Evolutionary conservation across 805 yeast species (phyloP).

Genomic region (Metschnikowia cerradonensis): DNA sequence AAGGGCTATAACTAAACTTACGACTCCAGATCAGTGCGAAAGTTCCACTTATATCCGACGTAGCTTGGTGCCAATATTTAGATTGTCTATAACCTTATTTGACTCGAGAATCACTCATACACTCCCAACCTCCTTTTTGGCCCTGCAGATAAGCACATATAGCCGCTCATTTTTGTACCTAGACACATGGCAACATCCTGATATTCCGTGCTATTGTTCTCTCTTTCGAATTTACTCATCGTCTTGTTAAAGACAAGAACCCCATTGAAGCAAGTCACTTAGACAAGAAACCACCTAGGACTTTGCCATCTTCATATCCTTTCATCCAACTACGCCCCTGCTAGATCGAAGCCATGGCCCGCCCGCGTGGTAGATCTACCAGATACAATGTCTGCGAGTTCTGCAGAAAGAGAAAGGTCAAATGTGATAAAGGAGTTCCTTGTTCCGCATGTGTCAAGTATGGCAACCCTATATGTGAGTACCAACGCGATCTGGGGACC

Average conservation of each 20-base stretch:
- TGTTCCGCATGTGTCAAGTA: slow-evolving; percentile 30
- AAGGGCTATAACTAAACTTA: too few species aligned
- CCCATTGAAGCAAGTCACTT: too few species aligned
- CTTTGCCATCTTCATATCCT: background rate
- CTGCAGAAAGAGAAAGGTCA: slow-evolving; percentile 22
- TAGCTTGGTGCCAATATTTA: too few species aligned
- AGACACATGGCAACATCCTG: background rate
- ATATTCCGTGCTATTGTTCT: background rate
- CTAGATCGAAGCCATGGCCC: background rate
- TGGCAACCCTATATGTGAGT: slow-evolving; percentile 29
- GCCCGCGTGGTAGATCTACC: slow-evolving; percentile 3
- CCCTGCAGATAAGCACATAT: background rate
- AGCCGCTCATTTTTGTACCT: background rate
- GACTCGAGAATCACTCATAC: too few species aligned
- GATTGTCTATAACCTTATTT: too few species aligned
- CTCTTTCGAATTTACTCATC: background rate
- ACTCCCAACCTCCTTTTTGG: background rate
- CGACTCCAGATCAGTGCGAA: too few species aligned
- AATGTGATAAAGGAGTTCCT: slow-evolving; percentile 23
- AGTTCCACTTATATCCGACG: too few species aligned
- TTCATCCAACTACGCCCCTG: background rate
- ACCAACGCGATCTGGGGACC: slow-evolving; percentile 8
- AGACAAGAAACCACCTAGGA: too few species aligned
- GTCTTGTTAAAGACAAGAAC: background rate
- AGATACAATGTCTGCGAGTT: slow-evolving; percentile 18